Evolutionary conservation across 164 flowering plant species (phyloP), one percentile per base, ranked within the genome.

Genomic region (Cinnamomum micranthum): DNA sequence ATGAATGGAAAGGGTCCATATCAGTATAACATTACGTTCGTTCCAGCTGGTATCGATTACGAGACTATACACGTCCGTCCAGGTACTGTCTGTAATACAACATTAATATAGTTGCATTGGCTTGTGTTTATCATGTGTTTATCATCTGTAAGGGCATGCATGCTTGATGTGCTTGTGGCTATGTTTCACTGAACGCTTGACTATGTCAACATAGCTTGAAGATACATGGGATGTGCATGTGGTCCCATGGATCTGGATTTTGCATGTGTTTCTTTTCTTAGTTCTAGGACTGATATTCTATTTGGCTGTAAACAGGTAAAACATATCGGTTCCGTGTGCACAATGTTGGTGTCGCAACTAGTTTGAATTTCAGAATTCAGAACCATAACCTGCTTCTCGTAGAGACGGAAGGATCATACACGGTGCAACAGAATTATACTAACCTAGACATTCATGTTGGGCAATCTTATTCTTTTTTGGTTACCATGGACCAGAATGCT

Each of bases 1-100:
- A 89, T 91, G 23, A 91, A 91, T 80, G 95, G 95, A 20, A 88
- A 85, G 77, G 97, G 95, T 25, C 92, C 97, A 23, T 89, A 80
- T 76, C 73, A 78, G 69, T 88, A 90, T 81, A 92, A 91, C 69
- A 75, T 70, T 10, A 85, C 91, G 4, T 87, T 89, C 73, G 94
- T 92, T 28, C 92, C 94, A 50, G 84, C 74, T 78, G 94, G 89
- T 19, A 87, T 92, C 59, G 77, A 77, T 5, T 77, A 84, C 77
- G 89, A 86, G 77, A 90, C 86, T 23, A 82, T 88, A 63, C 67
- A 82, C 22, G 95, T 92, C 73, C 85, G 86, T 11, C 95, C 93
- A 77, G 97, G 97, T 92, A 85, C 75, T 47, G 12, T 72, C 65
- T n/a, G 28, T 19, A 68, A 14, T 19, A 28, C 50, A 65, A 23